Conservation (phyloP, 2,329 filamentous ascomycete genomes). For the Dothidotthia symphoricarpi region DNA sequence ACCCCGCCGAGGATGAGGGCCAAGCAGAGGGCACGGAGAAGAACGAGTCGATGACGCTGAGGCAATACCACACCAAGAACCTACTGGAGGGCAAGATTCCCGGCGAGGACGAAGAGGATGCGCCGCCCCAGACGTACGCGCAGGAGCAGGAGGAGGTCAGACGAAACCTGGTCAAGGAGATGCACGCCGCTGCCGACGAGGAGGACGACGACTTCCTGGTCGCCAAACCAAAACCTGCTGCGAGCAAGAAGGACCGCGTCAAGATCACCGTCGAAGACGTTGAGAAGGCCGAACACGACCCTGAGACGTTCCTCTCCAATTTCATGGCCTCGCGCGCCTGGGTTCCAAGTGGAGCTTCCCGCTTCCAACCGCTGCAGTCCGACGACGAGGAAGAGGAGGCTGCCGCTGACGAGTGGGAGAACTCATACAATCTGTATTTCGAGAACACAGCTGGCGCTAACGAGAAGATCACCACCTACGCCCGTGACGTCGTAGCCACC, state of each 20-base stretch:
- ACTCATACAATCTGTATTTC: conserved; percentile 93
- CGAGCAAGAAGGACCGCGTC: conserved; percentile 28
- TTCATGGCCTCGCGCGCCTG: conserved; percentile 92
- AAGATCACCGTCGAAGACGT: conserved; percentile 57
- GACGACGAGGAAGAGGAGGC: conserved; percentile 78
- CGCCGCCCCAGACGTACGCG: conserved; percentile 67
- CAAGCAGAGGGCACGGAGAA: conserved; percentile 53
- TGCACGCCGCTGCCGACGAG: conserved; percentile 62
- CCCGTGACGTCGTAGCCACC: conserved; percentile 77
- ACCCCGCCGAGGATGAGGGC: conserved; percentile 55
- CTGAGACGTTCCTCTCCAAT: conserved; percentile 89
- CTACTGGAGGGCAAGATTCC: conserved; percentile 69
- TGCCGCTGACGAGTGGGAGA: conserved; percentile 81
- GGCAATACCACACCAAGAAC: conserved; percentile 90
- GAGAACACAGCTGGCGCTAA: conserved; percentile 88
- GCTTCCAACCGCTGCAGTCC: conserved; percentile 82
- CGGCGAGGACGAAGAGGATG: conserved; percentile 56
- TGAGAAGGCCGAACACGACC: conserved; percentile 77
- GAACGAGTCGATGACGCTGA: conserved; percentile 80
- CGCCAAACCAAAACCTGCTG: conserved; percentile 58
- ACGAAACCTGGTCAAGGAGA: conserved; percentile 72
- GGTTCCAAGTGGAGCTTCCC: conserved; percentile 66
- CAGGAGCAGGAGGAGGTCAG: conserved; percentile 87
- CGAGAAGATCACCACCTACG: conserved; percentile 82
- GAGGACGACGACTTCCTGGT: conserved; percentile 74